Evolutionary conservation across 2,329 filamentous ascomycete genomes (phyloP).

Genomic region (Cladophialophora yegresii): DNA sequence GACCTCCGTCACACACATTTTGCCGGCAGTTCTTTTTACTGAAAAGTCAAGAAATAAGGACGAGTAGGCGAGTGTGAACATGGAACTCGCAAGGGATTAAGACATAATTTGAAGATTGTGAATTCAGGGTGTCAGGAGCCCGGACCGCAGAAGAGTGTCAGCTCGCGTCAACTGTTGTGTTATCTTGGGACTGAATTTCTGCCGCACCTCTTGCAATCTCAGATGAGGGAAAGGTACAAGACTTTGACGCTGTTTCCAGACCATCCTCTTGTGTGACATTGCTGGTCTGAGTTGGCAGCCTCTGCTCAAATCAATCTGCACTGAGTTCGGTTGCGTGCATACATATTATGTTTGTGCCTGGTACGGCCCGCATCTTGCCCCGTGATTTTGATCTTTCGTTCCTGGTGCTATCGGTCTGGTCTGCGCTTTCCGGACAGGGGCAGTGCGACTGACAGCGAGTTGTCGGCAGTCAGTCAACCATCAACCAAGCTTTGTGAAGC

Average conservation of each 20-base stretch:
- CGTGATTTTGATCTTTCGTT: not conserved
- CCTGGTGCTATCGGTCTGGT: not conserved
- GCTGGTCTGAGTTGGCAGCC: slow-evolving; percentile 4
- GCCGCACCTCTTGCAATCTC: slow-evolving; percentile 17
- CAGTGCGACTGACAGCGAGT: not conserved
- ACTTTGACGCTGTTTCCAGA: not conserved
- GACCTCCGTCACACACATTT: slow-evolving; percentile 35
- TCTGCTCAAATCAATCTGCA: slow-evolving; percentile 2
- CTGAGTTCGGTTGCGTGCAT: slow-evolving; percentile 23
- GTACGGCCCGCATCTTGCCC: slow-evolving; percentile 12
- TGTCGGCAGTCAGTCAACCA: not conserved
- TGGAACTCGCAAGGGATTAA: slow-evolving; percentile 15
- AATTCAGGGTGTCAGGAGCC: slow-evolving; percentile 19
- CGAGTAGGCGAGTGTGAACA: not conserved
- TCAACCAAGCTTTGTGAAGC: slow-evolving; percentile 26
- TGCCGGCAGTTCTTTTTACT: not conserved
- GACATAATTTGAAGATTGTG: slow-evolving; percentile 18
- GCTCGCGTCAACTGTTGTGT: slow-evolving; percentile 10
- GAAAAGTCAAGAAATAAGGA: not conserved
- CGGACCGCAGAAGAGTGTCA: slow-evolving; percentile 21
- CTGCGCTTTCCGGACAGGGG: not conserved
- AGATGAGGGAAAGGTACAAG: not conserved
- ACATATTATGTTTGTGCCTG: slow-evolving; percentile 20
- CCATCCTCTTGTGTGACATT: slow-evolving; percentile 18
- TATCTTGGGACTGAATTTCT: slow-evolving; percentile 9